Conservation (phyloP, 805 yeast genomes). For the Monosporozyma unispora region DNA sequence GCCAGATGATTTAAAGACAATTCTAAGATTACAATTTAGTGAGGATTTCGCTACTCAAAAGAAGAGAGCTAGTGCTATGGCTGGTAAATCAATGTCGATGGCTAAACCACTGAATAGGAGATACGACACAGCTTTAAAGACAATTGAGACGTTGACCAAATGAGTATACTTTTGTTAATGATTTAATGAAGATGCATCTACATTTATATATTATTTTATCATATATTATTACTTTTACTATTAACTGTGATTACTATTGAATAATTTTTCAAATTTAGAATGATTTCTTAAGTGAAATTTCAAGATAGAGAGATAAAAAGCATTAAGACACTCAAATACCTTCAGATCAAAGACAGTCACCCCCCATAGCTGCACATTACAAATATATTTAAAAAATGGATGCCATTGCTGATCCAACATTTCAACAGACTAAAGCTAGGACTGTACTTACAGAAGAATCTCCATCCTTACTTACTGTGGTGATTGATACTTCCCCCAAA, state of each 20-base stretch:
- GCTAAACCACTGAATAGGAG: conserved; percentile 22
- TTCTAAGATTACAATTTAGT: conserved; percentile 26
- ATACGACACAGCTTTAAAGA: conserved; percentile 20
- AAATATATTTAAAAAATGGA: conserved; percentile 18
- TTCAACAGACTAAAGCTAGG: conserved; percentile 20
- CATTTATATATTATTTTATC: background rate
- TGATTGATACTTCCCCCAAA: conserved; percentile 68
- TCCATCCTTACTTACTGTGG: conserved; percentile 71
- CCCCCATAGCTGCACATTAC: background rate
- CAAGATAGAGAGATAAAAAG: background rate
- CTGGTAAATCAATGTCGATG: conserved; percentile 6
- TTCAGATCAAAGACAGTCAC: background rate
- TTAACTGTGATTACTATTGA: too few species aligned
- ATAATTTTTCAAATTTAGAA: background rate
- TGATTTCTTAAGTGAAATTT: background rate
- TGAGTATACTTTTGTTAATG: background rate
- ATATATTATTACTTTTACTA: background rate
- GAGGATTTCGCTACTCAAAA: conserved; percentile 22
- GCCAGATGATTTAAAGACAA: conserved; percentile 18
- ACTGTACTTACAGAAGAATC: conserved; percentile 40
- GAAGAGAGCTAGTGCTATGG: conserved; percentile 11
- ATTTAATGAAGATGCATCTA: background rate
- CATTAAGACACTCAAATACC: background rate
- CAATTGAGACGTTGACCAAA: background rate
- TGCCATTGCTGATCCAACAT: conserved; percentile 30